phyloP scores from a whole-genome alignment of 202 grass and related monocot genomes.

The Dendrocalamus latiflorus region DNA sequence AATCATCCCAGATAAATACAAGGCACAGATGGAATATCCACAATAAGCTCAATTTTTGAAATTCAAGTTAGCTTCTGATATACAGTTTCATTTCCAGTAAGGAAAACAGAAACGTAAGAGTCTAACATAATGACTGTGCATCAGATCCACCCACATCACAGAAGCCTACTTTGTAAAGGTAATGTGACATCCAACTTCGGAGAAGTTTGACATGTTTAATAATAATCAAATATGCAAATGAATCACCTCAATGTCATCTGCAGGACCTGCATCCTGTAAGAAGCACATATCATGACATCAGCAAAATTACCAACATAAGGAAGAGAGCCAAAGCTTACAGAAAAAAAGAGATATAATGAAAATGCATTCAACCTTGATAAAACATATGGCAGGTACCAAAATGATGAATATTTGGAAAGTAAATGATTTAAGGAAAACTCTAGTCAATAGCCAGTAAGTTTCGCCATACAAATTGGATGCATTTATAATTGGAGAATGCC shows the following conservation, averaged over 20 bases:
- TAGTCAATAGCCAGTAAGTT: too few relatives aligned
- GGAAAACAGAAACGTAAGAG: conserved; percentile 6
- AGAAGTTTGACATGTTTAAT: not conserved
- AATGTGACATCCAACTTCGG: not conserved
- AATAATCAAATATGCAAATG: not conserved
- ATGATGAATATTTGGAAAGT: too few relatives aligned
- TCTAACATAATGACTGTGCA: not conserved
- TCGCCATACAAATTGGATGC: too few relatives aligned
- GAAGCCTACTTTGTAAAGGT: not conserved
- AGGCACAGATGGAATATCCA: not conserved
- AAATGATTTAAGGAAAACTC: too few relatives aligned
- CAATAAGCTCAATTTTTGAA: not conserved
- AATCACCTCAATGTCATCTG: conserved; percentile 53
- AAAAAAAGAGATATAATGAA: too few relatives aligned
- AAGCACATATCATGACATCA: conserved; percentile 36
- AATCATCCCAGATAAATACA: not conserved
- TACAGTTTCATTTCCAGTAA: not conserved
- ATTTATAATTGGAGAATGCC: too few relatives aligned
- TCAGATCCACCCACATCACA: not conserved
- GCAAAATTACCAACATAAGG: conserved; percentile 8
- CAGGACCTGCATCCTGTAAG: conserved; percentile 52
- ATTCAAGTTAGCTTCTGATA: not conserved
- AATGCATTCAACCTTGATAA: too few relatives aligned
- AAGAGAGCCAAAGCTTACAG: too few relatives aligned
- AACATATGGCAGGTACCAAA: too few relatives aligned